These are phyloP conservation scores for Xylaria sp. DNA, from an alignment of 2,329 filamentous ascomycete species.

Conservation along the genomic window DNA sequence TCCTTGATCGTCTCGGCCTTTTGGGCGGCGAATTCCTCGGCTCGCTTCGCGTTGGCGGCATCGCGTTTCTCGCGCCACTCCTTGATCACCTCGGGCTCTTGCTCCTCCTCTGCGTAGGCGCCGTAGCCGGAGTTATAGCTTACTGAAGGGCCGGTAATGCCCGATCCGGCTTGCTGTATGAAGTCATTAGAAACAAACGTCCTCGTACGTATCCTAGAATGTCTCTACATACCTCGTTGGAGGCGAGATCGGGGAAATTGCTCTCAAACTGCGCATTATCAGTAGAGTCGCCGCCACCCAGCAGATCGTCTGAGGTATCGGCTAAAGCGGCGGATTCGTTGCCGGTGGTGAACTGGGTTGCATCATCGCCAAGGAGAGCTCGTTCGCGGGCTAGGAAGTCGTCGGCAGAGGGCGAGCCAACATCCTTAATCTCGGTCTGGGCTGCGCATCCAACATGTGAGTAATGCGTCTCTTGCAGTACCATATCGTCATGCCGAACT, in stretches of 20 bases:
- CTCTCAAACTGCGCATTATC: slow-evolving; percentile 75
- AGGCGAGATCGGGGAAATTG: slow-evolving; percentile 84
- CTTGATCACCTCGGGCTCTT: slow-evolving; percentile 88
- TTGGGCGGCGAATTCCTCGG: slow-evolving; percentile 82
- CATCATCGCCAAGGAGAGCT: slow-evolving; percentile 90
- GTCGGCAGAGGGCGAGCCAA: slow-evolving; percentile 70
- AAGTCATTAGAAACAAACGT: slow-evolving; percentile 33
- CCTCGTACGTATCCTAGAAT: neutral
- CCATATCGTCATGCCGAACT: slow-evolving; percentile 41
- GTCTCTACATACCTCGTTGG: slow-evolving; percentile 70
- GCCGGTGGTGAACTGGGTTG: slow-evolving; percentile 84
- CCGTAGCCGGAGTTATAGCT: slow-evolving; percentile 71
- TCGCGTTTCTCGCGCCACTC: slow-evolving; percentile 94
- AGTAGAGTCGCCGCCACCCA: slow-evolving; percentile 66
- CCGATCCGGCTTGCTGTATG: slow-evolving; percentile 73
- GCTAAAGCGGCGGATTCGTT: slow-evolving; percentile 74
- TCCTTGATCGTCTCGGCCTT: slow-evolving; percentile 88
- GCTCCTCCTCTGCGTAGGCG: slow-evolving; percentile 70
- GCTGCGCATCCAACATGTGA: slow-evolving; percentile 56
- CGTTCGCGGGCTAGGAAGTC: slow-evolving; percentile 95
- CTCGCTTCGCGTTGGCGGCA: slow-evolving; percentile 81
- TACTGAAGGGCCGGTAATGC: slow-evolving; percentile 79
- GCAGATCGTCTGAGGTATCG: slow-evolving; percentile 75
- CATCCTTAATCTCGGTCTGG: slow-evolving; percentile 71
- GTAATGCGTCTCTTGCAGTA: slow-evolving; percentile 3